Conservation (phyloP, 345 rosid species). For the Bruguiera sexangula region DNA sequence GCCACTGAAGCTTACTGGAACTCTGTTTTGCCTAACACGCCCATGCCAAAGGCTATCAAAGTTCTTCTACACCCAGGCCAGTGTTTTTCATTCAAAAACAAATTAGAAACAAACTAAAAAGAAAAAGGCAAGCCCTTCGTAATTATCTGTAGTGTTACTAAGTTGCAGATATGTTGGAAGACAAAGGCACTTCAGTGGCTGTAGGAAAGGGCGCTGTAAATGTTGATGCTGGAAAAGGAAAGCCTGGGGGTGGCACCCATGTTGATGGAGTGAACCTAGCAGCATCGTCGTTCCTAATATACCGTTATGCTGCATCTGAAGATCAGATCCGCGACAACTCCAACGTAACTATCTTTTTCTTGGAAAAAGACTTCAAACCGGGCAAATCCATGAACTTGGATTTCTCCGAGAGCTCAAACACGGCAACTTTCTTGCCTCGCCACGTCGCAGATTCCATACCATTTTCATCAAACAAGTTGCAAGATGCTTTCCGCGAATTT, state of each 20-base stretch:
- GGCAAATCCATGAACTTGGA: constrained; percentile 53
- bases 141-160: background rate
- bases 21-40: constrained; percentile 47
- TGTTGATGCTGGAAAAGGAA: constrained; percentile 54
- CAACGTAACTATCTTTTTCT: constrained; percentile 65
- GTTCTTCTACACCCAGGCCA: constrained; percentile 44
- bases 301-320: constrained; percentile 51
- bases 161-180: constrained; percentile 48
- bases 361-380: constrained; percentile 65
- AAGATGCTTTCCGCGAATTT: constrained; percentile 45
- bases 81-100: background rate
- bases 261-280: too few species aligned
- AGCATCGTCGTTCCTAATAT: too few species aligned
- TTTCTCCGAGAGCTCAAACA: constrained; percentile 45
- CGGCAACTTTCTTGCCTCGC: constrained; percentile 62
- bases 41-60: constrained; percentile 52
- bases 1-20: constrained; percentile 59
- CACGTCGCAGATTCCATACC: constrained; percentile 54
- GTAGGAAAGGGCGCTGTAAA: constrained; percentile 43
- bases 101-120: background rate
- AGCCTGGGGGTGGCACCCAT: constrained; percentile 45
- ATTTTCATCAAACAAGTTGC: constrained; percentile 57
- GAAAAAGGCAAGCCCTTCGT: background rate
- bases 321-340: constrained; percentile 63
- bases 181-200: constrained; percentile 41